Evolutionary conservation across 257 asterid genomes (phyloP).

Genomic region (Solanum pennellii): DNA sequence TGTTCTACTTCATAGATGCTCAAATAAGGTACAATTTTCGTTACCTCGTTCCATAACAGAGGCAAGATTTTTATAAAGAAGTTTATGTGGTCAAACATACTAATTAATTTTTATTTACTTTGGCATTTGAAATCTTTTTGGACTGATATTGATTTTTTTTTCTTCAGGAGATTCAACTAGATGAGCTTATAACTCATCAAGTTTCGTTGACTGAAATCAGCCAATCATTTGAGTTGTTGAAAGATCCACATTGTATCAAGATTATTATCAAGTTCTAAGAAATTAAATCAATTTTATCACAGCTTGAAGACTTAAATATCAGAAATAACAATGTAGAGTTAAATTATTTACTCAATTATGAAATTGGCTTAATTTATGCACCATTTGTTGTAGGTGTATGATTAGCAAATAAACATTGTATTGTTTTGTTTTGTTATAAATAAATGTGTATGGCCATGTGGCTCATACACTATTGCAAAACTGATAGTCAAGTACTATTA

Average conservation of each 20-base stretch:
- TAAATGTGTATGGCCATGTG: not conserved
- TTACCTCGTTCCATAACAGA: no score
- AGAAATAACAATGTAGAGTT: not conserved
- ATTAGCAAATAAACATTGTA: not conserved
- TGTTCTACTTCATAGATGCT: constrained; percentile 40
- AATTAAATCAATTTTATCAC: not conserved
- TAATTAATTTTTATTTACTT: not conserved
- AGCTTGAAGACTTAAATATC: not conserved
- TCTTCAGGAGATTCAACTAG: constrained; percentile 47
- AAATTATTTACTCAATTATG: not conserved
- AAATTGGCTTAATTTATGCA: not conserved
- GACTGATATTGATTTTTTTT: not conserved
- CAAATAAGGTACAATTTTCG: constrained; percentile 31
- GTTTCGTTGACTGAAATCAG: constrained; percentile 34
- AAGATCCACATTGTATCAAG: constrained; percentile 38
- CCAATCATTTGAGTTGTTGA: constrained; percentile 38
- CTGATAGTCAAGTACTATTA: not conserved
- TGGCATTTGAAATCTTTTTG: not conserved
- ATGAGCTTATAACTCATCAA: constrained; percentile 43
- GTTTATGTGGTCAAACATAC: no score
- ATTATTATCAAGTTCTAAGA: constrained; percentile 39
- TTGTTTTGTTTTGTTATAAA: no score
- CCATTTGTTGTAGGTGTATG: not conserved
- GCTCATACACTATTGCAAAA: not conserved
- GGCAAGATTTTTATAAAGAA: not conserved